Conservation (phyloP, 2,329 filamentous ascomycete genomes). For the Claviceps sp. region DNA sequence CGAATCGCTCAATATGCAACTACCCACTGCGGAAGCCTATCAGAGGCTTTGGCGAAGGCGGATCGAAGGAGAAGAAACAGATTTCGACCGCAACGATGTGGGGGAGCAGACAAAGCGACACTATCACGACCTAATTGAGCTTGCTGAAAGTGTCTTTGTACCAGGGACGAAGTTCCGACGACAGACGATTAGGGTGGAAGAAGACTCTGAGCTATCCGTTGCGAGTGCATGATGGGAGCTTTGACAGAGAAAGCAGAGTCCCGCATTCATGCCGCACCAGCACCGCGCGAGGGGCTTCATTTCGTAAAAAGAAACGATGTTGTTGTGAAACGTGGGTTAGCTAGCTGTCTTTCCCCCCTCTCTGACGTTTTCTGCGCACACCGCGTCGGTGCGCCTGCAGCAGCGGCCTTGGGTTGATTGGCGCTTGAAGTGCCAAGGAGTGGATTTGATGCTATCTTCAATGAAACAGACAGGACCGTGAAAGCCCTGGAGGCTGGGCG, state of each 20-base stretch:
- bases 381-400: conserved; percentile 4
- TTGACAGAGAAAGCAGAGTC: neutral
- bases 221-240: neutral
- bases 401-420: conserved; percentile 6
- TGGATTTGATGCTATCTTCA: conserved; percentile 8
- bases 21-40: neutral
- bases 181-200: conserved; percentile 5
- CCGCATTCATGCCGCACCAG: neutral
- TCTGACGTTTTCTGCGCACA: conserved; percentile 2
- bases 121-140: neutral
- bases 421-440: conserved; percentile 6
- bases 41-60: neutral
- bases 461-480: neutral
- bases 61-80: neutral
- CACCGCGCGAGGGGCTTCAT: neutral
- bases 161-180: neutral
- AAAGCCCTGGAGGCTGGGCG: neutral
- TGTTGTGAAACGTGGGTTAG: conserved; percentile 4
- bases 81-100: neutral
- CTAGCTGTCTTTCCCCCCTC: conserved; percentile 5
- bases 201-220: neutral
- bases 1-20: conserved; percentile 3
- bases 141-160: conserved; percentile 7
- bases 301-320: neutral
- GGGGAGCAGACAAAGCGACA: neutral